Evolutionary conservation across 73 alveolate genomes (phyloP).

Genomic region (Paramecium sexaurelia): DNA sequence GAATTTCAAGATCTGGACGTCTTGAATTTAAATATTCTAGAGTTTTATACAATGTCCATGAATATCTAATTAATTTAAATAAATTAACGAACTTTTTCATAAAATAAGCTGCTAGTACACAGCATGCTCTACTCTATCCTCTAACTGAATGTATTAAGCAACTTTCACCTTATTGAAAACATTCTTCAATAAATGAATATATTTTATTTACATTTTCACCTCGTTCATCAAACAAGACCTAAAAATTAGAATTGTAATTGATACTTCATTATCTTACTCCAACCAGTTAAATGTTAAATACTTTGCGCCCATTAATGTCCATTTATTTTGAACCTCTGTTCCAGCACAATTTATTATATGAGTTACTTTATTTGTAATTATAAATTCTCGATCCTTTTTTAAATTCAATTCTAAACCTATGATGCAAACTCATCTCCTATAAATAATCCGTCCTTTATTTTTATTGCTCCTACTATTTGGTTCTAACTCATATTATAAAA

Average conservation of each 20-base stretch:
- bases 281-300: slow-evolving; percentile 94
- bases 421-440: slow-evolving; percentile 92
- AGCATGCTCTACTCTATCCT: slow-evolving; percentile 95
- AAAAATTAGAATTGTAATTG: slow-evolving; percentile 65
- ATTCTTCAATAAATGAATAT: slow-evolving; percentile 93
- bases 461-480: slow-evolving; percentile 87
- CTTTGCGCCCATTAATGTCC: slow-evolving; percentile 94
- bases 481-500: slow-evolving; percentile 55
- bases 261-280: slow-evolving; percentile 86
- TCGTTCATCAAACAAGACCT: slow-evolving; percentile 86
- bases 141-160: slow-evolving; percentile 96
- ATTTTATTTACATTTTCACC: slow-evolving; percentile 94
- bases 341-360: slow-evolving; percentile 97
- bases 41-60: slow-evolving; percentile 89
- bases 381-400: slow-evolving; percentile 89
- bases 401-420: slow-evolving; percentile 58
- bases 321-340: slow-evolving; percentile 87
- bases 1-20: slow-evolving; percentile 86
- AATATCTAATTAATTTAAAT: slow-evolving; percentile 36
- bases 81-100: slow-evolving; percentile 85
- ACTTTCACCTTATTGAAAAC: slow-evolving; percentile 93
- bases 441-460: slow-evolving; percentile 87
- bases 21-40: slow-evolving; percentile 90
- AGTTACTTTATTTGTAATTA: slow-evolving; percentile 95
- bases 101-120: slow-evolving; percentile 91